Base-by-base conservation (phyloP, 495 filamentous ascomycete species). In the Apodospora peruviana region DNA sequence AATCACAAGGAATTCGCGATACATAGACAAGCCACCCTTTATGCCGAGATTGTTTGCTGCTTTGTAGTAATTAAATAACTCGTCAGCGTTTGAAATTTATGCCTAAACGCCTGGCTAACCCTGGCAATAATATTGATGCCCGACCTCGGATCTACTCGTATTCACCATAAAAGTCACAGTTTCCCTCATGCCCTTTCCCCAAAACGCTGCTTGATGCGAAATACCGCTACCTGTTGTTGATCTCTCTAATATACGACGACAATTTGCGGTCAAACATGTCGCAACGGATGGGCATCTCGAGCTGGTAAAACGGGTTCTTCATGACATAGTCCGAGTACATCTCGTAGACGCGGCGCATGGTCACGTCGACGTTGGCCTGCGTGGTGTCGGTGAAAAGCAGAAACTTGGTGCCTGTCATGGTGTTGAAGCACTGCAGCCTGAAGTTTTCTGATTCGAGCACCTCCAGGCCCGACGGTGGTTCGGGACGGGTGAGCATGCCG, bases 281-380 rank as follows among this genome's bases (percentile, higher is more conserved):
- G 69, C 91, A 95, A 51, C 93, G 75, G 35, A 98, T 81, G 43
- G 93, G 93, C 93, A 97, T 98, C 74, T 98, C 93, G 23, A 91
- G 75, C 64, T 91, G 87, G 69, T 97, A 97, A 61, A 98, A 98
- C 9, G 94, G 94, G 68, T 97, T 98, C 76, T 97, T 97, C 90
- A 95, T 96, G 57, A 97, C 93, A 68, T 86, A 96, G 69, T 98
- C 94, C 25, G 87, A 80, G 70, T 96, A 98, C 43, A 97, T 70
- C 67, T 97, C 93, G 68, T 98, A 97, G 43, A 96, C 81, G 63
- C 81, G 85, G 56, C 78, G 75, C 58, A 93, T 81, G 34, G 91
- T 82, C 8, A 77, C 71, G 57, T 96, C 93, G 21, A 94, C 81
- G 64, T 93, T 94, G 45, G 83, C 80, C 68, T 95, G 91, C 50